Base-by-base conservation (phyloP, 2,329 filamentous ascomycete genomes). In the Trichophyton mentagrophytes region DNA sequence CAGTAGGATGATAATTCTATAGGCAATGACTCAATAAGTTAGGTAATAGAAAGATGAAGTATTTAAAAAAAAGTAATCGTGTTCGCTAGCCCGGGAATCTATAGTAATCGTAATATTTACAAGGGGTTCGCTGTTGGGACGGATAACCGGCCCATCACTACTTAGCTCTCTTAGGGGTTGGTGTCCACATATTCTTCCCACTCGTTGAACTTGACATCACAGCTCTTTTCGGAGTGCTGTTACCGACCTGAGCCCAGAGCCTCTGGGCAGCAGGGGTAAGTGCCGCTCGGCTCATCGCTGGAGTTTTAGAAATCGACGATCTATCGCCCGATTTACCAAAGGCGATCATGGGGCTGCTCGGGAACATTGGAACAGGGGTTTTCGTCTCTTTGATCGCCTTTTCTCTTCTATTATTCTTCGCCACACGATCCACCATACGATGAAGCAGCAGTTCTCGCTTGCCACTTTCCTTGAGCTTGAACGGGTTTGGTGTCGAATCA, bases 381-480 rank as follows among this genome's bases (percentile, higher is more conserved):
- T 79, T 87, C 13, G 81, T 85, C 3, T 80, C 83, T 64, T 83
- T 79, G 25, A 83, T 84, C 17, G 80, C 76, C 60, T 79, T 81
- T 6, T 81, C 79, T 3, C 80, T 79, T 57, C 86, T 82, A 70
- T 90, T 91, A 2, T 81, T 86, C 67, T 84, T 84, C 11, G 88
- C 83, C 22, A 89, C 88, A 58, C 84, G 84, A 64, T 96, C 91
- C 1, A 96, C 90, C 81, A 96, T 89, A 40, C 85, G 83, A 68
- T 92, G 85, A 71, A 95, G 90, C 30, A 97, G 76, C 40, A 84
- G 85, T 74, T 97, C 93, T 42, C 92, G 80, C 64, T 82, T 84
- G 59, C 88, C 84, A 59, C 86, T 84, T 60, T 89, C 85, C 64
- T 85, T 81, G 55, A 97, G 82, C 61, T 84, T 85, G 73, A 97